phyloP scores from a whole-genome alignment of 139 green algal genomes.

The Chlamydomonas sphaeroides region DNA sequence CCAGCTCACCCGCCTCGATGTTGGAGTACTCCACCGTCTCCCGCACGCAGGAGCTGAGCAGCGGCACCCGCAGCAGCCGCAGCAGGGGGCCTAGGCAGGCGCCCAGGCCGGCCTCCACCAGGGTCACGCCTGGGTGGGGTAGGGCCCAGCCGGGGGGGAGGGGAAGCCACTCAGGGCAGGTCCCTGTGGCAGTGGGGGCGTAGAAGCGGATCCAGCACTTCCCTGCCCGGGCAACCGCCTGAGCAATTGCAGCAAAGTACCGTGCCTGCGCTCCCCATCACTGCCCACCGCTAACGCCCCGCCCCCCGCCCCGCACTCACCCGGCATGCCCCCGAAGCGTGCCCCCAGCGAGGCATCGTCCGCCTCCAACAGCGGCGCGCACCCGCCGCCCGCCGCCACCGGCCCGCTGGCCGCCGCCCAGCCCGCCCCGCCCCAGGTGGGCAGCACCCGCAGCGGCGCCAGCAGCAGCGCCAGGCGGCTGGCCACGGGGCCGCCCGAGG shows the following conservation, averaged over 20 bases:
- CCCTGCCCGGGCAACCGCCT: too few relatives aligned
- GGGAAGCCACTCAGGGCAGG: too few relatives aligned
- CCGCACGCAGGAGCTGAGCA: not conserved
- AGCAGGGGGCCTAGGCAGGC: not conserved
- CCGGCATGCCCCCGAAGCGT: not conserved
- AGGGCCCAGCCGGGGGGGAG: too few relatives aligned
- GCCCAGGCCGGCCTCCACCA: too few relatives aligned
- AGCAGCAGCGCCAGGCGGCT: not conserved
- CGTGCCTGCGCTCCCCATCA: too few relatives aligned
- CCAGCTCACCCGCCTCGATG: not conserved
- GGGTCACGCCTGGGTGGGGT: too few relatives aligned
- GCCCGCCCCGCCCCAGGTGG: not conserved
- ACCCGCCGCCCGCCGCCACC: not conserved
- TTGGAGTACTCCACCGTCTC: not conserved
- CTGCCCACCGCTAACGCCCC: too few relatives aligned
- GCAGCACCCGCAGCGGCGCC: not conserved
- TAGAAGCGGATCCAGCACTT: too few relatives aligned
- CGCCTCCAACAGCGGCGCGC: not conserved
- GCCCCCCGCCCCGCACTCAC: not conserved
- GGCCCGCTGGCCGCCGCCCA: too few relatives aligned
- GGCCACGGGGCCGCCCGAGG: not conserved
- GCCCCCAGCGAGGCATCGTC: not conserved
- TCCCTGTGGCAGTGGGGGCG: too few relatives aligned
- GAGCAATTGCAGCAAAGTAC: too few relatives aligned
- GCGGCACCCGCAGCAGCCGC: slow-evolving; percentile 12